phyloP scores from a whole-genome alignment of 2,329 filamentous ascomycete species.

The Emericellopsis cladophorae region DNA sequence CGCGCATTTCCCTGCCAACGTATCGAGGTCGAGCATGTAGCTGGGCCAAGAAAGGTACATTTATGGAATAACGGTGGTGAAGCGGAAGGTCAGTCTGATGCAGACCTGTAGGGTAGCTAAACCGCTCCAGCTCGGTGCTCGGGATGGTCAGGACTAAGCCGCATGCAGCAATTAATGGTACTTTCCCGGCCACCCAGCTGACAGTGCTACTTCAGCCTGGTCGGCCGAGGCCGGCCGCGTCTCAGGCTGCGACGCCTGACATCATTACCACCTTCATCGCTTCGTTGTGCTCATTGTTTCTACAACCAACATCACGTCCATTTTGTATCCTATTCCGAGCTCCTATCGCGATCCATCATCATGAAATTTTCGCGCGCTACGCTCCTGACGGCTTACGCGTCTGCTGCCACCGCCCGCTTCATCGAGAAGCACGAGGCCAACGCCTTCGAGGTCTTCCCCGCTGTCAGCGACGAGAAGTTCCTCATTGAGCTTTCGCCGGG shows the following conservation, averaged over 20 bases:
- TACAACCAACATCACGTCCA: neutral
- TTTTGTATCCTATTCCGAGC: neutral
- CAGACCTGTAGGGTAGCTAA: too few species aligned
- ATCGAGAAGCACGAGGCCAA: conserved; percentile 37
- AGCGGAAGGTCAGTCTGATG: too few species aligned
- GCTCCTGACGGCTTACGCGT: conserved; percentile 40
- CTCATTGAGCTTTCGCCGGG: conserved; percentile 79
- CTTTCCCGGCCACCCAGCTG: too few species aligned
- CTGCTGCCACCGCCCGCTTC: conserved; percentile 42
- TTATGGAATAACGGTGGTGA: too few species aligned
- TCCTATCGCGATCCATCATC: neutral
- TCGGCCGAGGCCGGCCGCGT: neutral
- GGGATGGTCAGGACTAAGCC: too few species aligned
- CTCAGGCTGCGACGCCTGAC: neutral
- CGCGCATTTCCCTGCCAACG: too few species aligned
- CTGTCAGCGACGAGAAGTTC: conserved; percentile 26
- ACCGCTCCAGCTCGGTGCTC: too few species aligned
- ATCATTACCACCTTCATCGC: neutral
- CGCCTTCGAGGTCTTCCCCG: conserved; percentile 32
- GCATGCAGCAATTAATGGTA: too few species aligned
- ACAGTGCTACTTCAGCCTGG: neutral
- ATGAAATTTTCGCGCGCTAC: conserved; percentile 44
- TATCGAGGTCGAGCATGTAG: too few species aligned
- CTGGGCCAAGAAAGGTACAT: too few species aligned
- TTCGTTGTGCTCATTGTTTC: neutral